A percentile compares a stretch with the other conserved stretches of the same genome.
These are phyloP conservation scores for Saccharomycopsis javanensis DNA, from an alignment of 805 yeast genomes.

Conservation along the genomic window DNA sequence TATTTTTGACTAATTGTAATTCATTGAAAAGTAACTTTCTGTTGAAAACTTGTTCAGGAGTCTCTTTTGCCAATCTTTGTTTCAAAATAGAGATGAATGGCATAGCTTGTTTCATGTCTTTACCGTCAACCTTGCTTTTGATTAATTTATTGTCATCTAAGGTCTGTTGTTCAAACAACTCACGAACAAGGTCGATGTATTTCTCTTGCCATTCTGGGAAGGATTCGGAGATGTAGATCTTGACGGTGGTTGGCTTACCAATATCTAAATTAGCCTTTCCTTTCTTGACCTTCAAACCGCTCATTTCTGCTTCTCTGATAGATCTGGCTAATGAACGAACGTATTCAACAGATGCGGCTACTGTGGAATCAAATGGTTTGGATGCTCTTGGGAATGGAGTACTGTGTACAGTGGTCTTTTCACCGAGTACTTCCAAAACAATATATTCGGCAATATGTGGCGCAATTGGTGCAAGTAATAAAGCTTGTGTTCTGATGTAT, in stretches of 20 bases:
- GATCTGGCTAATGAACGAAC: constrained; percentile 70
- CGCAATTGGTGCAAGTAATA: constrained; percentile 82
- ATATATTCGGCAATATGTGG: constrained; percentile 93
- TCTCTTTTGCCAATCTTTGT: constrained; percentile 61
- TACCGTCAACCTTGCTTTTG: constrained; percentile 56
- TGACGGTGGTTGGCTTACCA: constrained; percentile 60
- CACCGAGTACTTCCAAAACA: constrained; percentile 71
- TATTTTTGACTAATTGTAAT: constrained; percentile 49
- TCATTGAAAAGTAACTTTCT: constrained; percentile 83
- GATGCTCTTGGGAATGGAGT: constrained; percentile 75
- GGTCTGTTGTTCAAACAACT: constrained; percentile 54
- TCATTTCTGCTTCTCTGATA: constrained; percentile 89
- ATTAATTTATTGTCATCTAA: constrained; percentile 57
- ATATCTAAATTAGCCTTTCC: constrained; percentile 78
- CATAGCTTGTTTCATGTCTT: constrained; percentile 97
- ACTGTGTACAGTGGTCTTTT: constrained; percentile 52
- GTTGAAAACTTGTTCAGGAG: constrained; percentile 75
- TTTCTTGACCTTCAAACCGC: constrained; percentile 69
- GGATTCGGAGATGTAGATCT: constrained; percentile 65
- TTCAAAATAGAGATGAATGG: constrained; percentile 86
- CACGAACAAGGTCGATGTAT: constrained; percentile 71
- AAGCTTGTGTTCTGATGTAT: constrained; percentile 79
- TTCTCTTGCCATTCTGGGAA: constrained; percentile 89
- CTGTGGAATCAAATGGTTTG: constrained; percentile 50
- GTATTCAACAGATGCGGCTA: constrained; percentile 65